Evolutionary conservation across 192 early-diverging fungal genomes (phyloP).

Genomic region (Coemansia sp.): DNA sequence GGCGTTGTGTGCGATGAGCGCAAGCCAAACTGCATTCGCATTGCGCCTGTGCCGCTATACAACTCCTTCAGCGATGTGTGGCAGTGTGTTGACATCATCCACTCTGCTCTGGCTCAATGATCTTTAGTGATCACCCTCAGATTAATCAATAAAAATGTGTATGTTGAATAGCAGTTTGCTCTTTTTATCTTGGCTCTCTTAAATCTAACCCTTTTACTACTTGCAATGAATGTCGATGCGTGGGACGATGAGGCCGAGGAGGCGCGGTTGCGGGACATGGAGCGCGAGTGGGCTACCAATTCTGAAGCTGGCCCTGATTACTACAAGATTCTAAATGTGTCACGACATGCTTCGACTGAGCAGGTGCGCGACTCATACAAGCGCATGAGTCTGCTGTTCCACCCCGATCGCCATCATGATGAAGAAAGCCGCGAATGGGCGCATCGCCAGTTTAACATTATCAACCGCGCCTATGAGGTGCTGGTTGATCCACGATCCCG

Average conservation of each 20-base stretch:
- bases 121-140: neutral
- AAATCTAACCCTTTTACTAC: neutral
- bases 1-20: slow-evolving; percentile 88
- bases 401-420: slow-evolving; percentile 74
- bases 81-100: slow-evolving; percentile 61
- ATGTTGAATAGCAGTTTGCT: neutral
- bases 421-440: slow-evolving; percentile 64
- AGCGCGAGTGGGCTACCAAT: slow-evolving; percentile 18
- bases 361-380: slow-evolving; percentile 76
- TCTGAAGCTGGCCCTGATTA: slow-evolving; percentile 50
- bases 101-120: neutral
- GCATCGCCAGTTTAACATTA: slow-evolving; percentile 72
- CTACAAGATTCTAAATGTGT: slow-evolving; percentile 69
- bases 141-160: neutral
- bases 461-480: slow-evolving; percentile 81
- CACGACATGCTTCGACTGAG: slow-evolving; percentile 56
- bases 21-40: slow-evolving; percentile 85
- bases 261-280: slow-evolving; percentile 29
- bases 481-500: slow-evolving; percentile 75
- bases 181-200: neutral
- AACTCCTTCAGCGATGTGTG: slow-evolving; percentile 83
- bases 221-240: slow-evolving; percentile 14
- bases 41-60: slow-evolving; percentile 90
- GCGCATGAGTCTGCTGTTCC: slow-evolving; percentile 70
- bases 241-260: slow-evolving; percentile 41